Conservation (phyloP, 768 basidiomycete species). For the Strobilomyces confusus region DNA sequence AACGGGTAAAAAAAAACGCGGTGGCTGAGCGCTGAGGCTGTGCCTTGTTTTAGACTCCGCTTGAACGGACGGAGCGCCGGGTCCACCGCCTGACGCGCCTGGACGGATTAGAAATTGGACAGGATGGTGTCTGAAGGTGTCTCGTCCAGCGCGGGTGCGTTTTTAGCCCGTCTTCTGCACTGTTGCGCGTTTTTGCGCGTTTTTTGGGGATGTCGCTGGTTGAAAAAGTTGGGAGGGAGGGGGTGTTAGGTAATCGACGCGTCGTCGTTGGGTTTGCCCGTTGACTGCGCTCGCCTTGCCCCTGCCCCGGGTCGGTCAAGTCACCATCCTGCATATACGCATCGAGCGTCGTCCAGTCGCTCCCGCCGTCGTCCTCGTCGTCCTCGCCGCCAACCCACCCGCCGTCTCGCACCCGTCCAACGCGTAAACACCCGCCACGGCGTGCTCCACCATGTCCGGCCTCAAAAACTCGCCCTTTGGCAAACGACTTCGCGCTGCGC, state of each 20-base stretch:
- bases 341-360: neutral
- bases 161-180: neutral
- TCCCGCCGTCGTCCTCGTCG: neutral
- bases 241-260: conserved; percentile 31
- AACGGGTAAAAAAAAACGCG: conserved; percentile 7
- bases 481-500: conserved; percentile 72
- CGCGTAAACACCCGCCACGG: neutral
- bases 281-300: conserved; percentile 21
- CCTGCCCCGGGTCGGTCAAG: conserved; percentile 20
- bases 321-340: conserved; percentile 6
- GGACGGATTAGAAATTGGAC: conserved; percentile 14
- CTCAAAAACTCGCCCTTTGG: conserved; percentile 85
- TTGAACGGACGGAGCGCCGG: neutral
- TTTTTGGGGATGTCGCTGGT: conserved; percentile 20
- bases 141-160: neutral
- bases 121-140: neutral
- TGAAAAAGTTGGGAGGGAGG: conserved; percentile 18
- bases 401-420: neutral
- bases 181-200: neutral
- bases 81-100: conserved; percentile 1
- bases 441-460: conserved; percentile 46
- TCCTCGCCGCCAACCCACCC: neutral
- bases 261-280: conserved; percentile 21
- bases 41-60: conserved; percentile 15
- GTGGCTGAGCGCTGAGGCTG: neutral